Evolutionary conservation across 306 rosid species (phyloP), one percentile per base, ranked within the genome.

Genomic region (Echinosophora koreensis): DNA sequence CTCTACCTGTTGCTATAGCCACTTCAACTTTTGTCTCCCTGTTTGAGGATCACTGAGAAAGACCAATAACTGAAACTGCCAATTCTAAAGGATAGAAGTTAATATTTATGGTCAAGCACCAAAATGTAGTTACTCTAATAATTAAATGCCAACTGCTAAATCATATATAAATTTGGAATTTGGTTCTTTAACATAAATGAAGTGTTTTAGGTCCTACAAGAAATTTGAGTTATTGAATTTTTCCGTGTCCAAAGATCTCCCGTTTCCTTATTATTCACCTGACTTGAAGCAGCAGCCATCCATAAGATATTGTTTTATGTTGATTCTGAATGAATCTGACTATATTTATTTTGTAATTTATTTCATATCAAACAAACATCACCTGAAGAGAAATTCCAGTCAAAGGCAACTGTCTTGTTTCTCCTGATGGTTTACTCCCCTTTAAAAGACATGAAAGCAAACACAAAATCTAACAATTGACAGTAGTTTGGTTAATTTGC

Each of bases 41-140:
- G 49, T 50, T 49, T 37, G 32, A 74, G 28, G 57, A 57, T 80
- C 65, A 74, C 44, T 57, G 12, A n/a, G 73, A 61, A 58, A 38
- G 68, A 69, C 52, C 27, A 60, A 13, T 66, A 13, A 14, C 9
- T 69, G 34, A 69, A 74, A 47, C n/a, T 74, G 12, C 55, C 60
- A 18, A 49, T 8, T 30, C 46, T 35, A 32, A 44, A 37, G 16
- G 27, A 74, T 41, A 39, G 34, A 57, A n/a, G n/a, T n/a, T 17
- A 17, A 12, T 75, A 9, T 51, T 34, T 15, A 12, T 51, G 38
- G 1, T 18, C 28, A 22, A 51, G 8, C 15, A 44, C 38, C 38
- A 66, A 66, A 13, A 27, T 22, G 18, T 42, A 30, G n/a, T 75
- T 49, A 12, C 32, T 76, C 38, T 75, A 50, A 16, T 17, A 16